Conservation (phyloP, 1,284 basidiomycete genomes). For the Boletellus sp. region DNA sequence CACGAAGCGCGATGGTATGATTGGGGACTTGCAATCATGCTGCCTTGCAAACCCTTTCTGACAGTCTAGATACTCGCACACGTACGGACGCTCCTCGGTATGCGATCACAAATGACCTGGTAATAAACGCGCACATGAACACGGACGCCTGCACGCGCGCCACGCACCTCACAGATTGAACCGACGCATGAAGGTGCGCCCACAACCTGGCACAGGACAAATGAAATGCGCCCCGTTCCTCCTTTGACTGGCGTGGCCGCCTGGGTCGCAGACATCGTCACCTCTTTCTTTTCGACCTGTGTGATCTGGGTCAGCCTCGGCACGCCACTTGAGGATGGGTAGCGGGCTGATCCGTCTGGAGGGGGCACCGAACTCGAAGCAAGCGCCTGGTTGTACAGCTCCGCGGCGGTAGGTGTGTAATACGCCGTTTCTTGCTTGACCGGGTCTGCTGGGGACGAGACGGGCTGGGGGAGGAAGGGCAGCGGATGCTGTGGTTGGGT, state of each 20-base stretch:
- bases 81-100: slow-evolving; percentile 91
- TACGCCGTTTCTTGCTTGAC: slow-evolving; percentile 35
- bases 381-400: slow-evolving; percentile 45
- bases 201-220: slow-evolving; percentile 93
- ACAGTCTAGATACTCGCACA: slow-evolving; percentile 91
- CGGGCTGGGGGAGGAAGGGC: slow-evolving; percentile 17
- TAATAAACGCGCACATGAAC: slow-evolving; percentile 3
- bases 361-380: slow-evolving; percentile 27
- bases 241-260: slow-evolving; percentile 82
- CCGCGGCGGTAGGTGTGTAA: slow-evolving; percentile 42
- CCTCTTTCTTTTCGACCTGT: slow-evolving; percentile 88
- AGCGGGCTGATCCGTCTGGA: slow-evolving; percentile 41
- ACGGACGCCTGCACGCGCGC: background rate
- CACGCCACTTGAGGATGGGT: slow-evolving; percentile 50
- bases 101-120: slow-evolving; percentile 92
- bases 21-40: slow-evolving; percentile 82
- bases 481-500: slow-evolving; percentile 33
- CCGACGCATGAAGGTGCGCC: slow-evolving; percentile 88
- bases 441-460: slow-evolving; percentile 6
- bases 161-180: slow-evolving; percentile 76
- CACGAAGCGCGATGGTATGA: slow-evolving; percentile 8
- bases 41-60: slow-evolving; percentile 92
- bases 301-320: slow-evolving; percentile 76
- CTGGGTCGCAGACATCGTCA: slow-evolving; percentile 93
- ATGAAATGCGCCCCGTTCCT: slow-evolving; percentile 89